Evolutionary conservation across 345 rosid genomes (phyloP), one percentile per base, ranked within the genome.

Genomic region (Gossypium anomalum): DNA sequence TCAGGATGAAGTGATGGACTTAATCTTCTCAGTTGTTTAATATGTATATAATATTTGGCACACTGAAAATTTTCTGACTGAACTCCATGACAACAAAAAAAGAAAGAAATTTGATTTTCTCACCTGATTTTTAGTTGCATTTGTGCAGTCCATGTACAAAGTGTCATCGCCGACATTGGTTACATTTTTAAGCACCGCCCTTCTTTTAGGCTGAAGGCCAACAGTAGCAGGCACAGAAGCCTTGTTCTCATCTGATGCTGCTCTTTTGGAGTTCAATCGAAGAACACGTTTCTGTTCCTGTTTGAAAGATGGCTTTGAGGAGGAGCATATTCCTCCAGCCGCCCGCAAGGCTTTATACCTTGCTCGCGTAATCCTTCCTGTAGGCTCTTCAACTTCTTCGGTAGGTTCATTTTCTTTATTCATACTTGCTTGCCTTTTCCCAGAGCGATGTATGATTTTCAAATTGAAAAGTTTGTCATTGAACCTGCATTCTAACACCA

Each of bases 161-260:
- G 71, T 71, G 47, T 77, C 88, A 56, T 69, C n/a, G 65, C 47
- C 38, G 70, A 80, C 52, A 83, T 90, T 92, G 10, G 90, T 85
- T 29, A 90, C 96, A 80, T 95, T 97, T 86, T 81, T 84, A 12
- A 95, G 93, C 66, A 88, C 92, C 1, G 90, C 87, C 82, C 97
- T 91, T 78, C 84, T 90, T 87, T 95, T 95, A 76, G 83, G 85
- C 80, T 84, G 88, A 83, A 81, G 68, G 72, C 77, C 74, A 65
- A 79, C 79, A 49, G 64, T 55, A 48, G 80, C 73, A 73, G 79
- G 53, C 16, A 49, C 74, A 80, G 84, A 74, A 76, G 81, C 48
- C 80, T 80, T 80, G 71, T 80, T 83, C 83, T 84, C 88, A n/a
- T 85, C 89, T 6, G 75, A 77, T 23, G 83, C 80, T 77, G 88